Evolutionary conservation across 202 grass and related monocot genomes (phyloP).

Genomic region (Setaria viridis): DNA sequence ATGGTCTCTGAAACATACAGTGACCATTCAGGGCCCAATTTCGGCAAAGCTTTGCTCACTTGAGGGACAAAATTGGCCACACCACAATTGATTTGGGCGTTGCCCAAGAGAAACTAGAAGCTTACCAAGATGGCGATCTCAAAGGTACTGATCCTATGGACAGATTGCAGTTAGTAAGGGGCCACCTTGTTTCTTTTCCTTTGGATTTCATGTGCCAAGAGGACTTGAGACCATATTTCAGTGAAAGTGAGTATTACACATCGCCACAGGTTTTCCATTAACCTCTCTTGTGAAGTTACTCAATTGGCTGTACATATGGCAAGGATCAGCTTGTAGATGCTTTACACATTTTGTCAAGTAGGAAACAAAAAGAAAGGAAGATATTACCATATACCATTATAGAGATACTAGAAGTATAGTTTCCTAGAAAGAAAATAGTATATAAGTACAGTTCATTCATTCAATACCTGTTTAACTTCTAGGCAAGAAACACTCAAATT

Average conservation of each 20-base stretch:
- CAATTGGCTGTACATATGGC: conserved; percentile 43
- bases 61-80: conserved; percentile 87
- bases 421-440: conserved; percentile 11
- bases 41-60: conserved; percentile 73
- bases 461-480: neutral
- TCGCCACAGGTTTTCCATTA: conserved; percentile 98
- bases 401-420: conserved; percentile 29
- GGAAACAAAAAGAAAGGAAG: conserved; percentile 43
- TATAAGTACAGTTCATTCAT: conserved; percentile 22
- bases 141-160: conserved; percentile 72
- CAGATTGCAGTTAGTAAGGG: conserved; percentile 71
- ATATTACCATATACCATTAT: conserved; percentile 33
- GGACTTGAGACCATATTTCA: conserved; percentile 93
- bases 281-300: conserved; percentile 36
- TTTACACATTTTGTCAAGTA: conserved; percentile 36
- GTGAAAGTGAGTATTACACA: conserved; percentile 94
- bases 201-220: conserved; percentile 97
- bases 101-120: conserved; percentile 73
- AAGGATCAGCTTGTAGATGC: conserved; percentile 47
- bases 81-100: conserved; percentile 90
- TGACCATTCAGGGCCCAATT: conserved; percentile 66
- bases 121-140: conserved; percentile 58
- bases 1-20: conserved; percentile 40
- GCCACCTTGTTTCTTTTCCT: conserved; percentile 92
- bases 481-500: conserved; percentile 27